Percentiles rank a stretch among this genome's conserved stretches.
Evolutionary conservation across 768 basidiomycete species (phyloP).

Genomic region (Paxillus involutus): DNA sequence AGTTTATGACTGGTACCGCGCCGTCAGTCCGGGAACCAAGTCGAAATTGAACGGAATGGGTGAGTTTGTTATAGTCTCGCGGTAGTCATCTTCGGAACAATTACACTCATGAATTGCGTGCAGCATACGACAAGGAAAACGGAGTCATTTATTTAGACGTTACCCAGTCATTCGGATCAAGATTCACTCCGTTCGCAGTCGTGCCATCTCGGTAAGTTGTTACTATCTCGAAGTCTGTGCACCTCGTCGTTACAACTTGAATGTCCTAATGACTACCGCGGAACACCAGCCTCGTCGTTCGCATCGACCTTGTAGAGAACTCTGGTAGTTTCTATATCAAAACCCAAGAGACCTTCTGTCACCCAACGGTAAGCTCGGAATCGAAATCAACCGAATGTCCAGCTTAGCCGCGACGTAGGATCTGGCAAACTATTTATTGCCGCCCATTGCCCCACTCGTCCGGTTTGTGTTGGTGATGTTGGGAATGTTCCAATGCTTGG

Average conservation of each 20-base stretch:
- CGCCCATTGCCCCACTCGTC: slow-evolving; percentile 1
- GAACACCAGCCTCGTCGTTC: slow-evolving; percentile 40
- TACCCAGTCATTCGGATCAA: slow-evolving; percentile 49
- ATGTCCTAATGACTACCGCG: neutral
- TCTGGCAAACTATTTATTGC: slow-evolving; percentile 1
- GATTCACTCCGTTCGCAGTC: slow-evolving; percentile 45
- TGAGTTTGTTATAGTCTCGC: neutral
- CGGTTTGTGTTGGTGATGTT: slow-evolving; percentile 8
- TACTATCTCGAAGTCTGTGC: too few relatives aligned
- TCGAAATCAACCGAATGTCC: neutral
- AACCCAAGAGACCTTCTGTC: slow-evolving; percentile 59
- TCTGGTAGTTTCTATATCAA: slow-evolving; percentile 45
- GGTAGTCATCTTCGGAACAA: neutral
- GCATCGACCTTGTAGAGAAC: slow-evolving; percentile 45
- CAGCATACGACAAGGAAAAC: slow-evolving; percentile 47
- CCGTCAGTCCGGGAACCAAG: slow-evolving; percentile 51
- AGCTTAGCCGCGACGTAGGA: neutral
- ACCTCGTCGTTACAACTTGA: too few relatives aligned
- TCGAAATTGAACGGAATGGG: slow-evolving; percentile 40
- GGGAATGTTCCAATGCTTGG: slow-evolving; percentile 15
- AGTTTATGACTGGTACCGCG: slow-evolving; percentile 65
- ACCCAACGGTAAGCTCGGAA: slow-evolving; percentile 39
- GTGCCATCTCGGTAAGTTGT: slow-evolving; percentile 46
- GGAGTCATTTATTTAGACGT: slow-evolving; percentile 44
- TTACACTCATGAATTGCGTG: neutral